Evolutionary conservation across 306 rosid genomes (phyloP), one percentile per base, ranked within the genome.

Genomic region (Carpinus viminea): DNA sequence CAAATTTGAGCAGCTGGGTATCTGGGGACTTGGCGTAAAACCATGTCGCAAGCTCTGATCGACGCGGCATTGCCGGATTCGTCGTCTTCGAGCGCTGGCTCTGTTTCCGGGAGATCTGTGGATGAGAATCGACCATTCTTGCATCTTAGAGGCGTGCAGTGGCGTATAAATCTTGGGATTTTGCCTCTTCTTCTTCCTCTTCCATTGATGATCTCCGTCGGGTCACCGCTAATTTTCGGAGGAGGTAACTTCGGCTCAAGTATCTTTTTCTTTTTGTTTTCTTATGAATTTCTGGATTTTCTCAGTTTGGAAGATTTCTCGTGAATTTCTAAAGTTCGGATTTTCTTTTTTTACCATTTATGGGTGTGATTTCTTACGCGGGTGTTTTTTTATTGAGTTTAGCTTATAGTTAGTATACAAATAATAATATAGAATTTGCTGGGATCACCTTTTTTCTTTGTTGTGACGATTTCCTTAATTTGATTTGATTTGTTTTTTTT

Each of bases 161-260:
- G 99, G 99, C 98, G 99, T 16, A 88, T 91, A 74, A 87, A 93
- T 87, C 99, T 96, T 70, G 98, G 98, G 80, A 84, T 96, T 83
- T 88, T 96, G 83, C 96, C 3, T 77, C 88, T 38, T 85, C 91
- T 70, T 78, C 94, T 59, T 76, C 85, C 3, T 51, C 89, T 76
- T 87, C 88, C 62, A 41, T 89, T 74, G 95, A 92, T 78, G 94
- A 93, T 90, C 91, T 93, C 84, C 99, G 99, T 68, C 90, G 98
- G 16, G 97, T 96, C 64, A 87, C 97, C 2, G 99, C 99, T 68
- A 87, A 96, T 83, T 93, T 85, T 72, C 86, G 99, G 65, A 89
- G 99, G 78, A 87, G 99, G 99, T 93, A 80, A 36, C 65, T 77
- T 79, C 71, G 68, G 47, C 73, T 79, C 69, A 55, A 51, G 36